A percentile compares a stretch with the other conserved stretches of the same genome.
Conservation (phyloP, 1,284 basidiomycete genomes). For the Cerrena zonata region DNA sequence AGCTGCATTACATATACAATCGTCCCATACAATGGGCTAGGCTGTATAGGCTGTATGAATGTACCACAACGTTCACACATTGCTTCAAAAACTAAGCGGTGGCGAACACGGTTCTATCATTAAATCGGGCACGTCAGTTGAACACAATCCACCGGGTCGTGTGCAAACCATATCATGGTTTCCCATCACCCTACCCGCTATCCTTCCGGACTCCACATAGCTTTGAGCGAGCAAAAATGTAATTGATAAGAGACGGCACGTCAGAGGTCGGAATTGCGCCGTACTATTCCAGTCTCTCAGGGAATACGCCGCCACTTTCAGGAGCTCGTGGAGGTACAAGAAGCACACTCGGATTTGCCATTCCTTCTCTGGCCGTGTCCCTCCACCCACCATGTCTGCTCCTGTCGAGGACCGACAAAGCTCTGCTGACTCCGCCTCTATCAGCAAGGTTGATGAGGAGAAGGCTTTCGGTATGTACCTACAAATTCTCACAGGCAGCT, state of each 20-base stretch:
- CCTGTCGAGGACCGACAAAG: background rate
- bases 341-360: background rate
- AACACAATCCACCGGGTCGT: background rate
- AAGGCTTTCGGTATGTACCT: background rate
- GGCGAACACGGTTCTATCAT: too few relatives aligned
- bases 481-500: too few relatives aligned
- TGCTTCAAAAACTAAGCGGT: too few relatives aligned
- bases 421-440: constrained; percentile 29
- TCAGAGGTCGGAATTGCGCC: background rate
- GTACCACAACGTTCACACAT: too few relatives aligned
- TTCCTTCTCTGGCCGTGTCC: background rate
- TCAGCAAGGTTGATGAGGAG: constrained; percentile 39
- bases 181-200: background rate
- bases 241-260: background rate
- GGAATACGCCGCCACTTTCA: background rate
- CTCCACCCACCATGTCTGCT: constrained; percentile 18
- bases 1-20: too few relatives aligned
- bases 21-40: too few relatives aligned
- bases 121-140: too few relatives aligned
- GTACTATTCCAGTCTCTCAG: background rate
- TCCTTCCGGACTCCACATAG: background rate
- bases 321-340: background rate
- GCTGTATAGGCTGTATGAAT: too few relatives aligned
- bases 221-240: background rate
- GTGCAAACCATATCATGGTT: background rate